These are phyloP conservation scores for Salix purpurea DNA, from an alignment of 345 rosid species.

Conservation along the genomic window DNA sequence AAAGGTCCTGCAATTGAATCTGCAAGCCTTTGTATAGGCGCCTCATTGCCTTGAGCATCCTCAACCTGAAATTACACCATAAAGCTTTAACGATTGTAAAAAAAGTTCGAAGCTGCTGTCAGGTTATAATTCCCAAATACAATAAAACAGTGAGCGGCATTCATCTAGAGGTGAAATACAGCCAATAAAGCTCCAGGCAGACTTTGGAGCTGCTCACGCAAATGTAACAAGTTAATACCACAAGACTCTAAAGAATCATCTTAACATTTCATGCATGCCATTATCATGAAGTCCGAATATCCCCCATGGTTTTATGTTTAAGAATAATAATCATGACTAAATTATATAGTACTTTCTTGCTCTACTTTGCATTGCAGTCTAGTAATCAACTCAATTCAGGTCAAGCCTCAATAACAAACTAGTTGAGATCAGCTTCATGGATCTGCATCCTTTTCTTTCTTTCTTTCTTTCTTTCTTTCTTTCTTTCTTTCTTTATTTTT, in stretches of 20 bases:
- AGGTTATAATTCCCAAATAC: neutral
- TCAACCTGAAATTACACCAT: constrained; percentile 61
- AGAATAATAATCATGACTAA: neutral
- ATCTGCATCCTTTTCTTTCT: neutral
- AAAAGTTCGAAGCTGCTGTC: neutral
- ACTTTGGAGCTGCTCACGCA: neutral
- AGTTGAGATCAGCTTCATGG: neutral
- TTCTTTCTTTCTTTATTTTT: neutral
- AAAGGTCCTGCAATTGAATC: constrained; percentile 96
- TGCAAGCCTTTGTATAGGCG: constrained; percentile 92
- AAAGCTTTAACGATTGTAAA: neutral
- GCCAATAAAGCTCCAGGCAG: neutral
- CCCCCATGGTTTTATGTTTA: neutral
- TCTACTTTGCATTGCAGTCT: neutral
- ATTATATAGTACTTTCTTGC: neutral
- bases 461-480: too few species aligned
- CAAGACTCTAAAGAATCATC: neutral
- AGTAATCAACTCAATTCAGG: neutral
- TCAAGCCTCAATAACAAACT: neutral
- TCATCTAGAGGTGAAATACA: neutral
- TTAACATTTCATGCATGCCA: neutral
- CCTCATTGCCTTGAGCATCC: constrained; percentile 94
- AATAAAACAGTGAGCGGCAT: neutral
- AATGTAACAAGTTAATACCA: neutral
- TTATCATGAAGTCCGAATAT: neutral